phyloP scores from a whole-genome alignment of 2,329 filamentous ascomycete genomes.

The Epichloe glyceriae region DNA sequence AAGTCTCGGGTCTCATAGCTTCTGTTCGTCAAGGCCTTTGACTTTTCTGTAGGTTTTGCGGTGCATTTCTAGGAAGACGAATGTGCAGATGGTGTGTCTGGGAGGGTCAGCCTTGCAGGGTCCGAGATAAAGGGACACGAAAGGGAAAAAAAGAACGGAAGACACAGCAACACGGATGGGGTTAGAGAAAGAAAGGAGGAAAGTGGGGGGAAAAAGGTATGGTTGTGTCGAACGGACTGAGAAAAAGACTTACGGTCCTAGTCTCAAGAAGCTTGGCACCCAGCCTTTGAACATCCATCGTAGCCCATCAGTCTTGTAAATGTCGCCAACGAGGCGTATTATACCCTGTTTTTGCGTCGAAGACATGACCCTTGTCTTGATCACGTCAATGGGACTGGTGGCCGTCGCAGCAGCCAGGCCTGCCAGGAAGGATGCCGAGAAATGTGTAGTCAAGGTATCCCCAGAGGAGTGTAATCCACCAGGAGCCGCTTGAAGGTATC shows the following conservation, averaged over 20 bases:
- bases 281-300: constrained; percentile 84
- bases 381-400: constrained; percentile 74
- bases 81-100: constrained; percentile 74
- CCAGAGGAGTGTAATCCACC: constrained; percentile 51
- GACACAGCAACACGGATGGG: no score
- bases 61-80: constrained; percentile 77
- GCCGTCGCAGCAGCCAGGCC: constrained; percentile 76
- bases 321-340: constrained; percentile 46
- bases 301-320: constrained; percentile 58
- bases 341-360: constrained; percentile 40
- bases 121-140: neutral
- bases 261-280: constrained; percentile 60
- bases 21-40: constrained; percentile 22
- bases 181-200: neutral
- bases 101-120: neutral
- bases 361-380: constrained; percentile 83
- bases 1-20: constrained; percentile 10
- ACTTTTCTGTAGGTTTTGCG: constrained; percentile 59
- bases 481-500: constrained; percentile 67
- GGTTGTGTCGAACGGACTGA: neutral
- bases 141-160: neutral
- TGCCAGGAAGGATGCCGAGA: constrained; percentile 63
- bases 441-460: constrained; percentile 65
- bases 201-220: neutral
- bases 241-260: constrained; percentile 43